Base-by-base conservation (phyloP, 192 early-diverging fungal species). In the Backusella morwellensis region DNA sequence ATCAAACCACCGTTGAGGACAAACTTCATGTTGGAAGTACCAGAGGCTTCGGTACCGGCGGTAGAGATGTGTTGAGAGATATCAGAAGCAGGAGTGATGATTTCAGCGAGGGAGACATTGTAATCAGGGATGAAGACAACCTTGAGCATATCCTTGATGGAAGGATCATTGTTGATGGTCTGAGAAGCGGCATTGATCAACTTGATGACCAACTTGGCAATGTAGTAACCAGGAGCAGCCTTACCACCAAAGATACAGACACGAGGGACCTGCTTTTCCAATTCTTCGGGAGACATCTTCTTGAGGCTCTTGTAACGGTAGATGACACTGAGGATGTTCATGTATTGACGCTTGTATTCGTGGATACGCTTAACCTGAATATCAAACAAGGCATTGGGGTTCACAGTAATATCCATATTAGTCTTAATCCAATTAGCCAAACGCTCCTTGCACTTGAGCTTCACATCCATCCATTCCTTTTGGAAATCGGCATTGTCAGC, bases 1-100 rank as follows among this genome's bases (percentile, higher is more conserved):
- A 99, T 99, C 70, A 98, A 84, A 75, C 98, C 98, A 75, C 98
- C 97, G 84, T 99, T 99, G 52, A 99, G 84, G 59, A 98, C 97
- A 89, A 99, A 99, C 89, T 99, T 99, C 97, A 99, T 99, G 89
- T 99, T 99, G 21, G 97, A 98, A 9, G 98, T 99, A 66, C 98
- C 98, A 21, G 97, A 98, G 21, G 97, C 98, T 85, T 99, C 98
- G 12, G 97, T 99, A 74, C 97, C 98, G 19, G 98, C 98, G 5
- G 97, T 98, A 32, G 98, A 99, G 82, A 99, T 99, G 85, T 99
- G 98, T 89, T 99, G 97, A 56, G 98, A 99, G 75, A 99, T 96
- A 86, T 99, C 98, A 77, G 94, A 97, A 50, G 98, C 98, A 3
- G 98, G 98, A 81, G 97, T 92, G 75, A 99, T 94, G 73, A 95